Base-by-base conservation (phyloP, 2,329 filamentous ascomycete genomes). In the Trichoderma oligosporum region DNA sequence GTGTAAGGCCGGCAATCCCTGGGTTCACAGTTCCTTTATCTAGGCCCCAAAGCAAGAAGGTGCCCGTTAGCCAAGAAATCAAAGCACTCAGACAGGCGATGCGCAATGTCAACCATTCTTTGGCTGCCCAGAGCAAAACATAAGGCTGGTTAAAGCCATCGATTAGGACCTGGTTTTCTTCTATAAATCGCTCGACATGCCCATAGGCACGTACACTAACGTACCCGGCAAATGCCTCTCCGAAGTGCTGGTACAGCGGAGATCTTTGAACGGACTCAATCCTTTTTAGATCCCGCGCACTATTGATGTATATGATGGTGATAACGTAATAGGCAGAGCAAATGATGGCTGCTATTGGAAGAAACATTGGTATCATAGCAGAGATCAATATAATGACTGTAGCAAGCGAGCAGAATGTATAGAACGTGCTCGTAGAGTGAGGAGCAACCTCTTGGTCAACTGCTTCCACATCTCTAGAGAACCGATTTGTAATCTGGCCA, bases 391-490 rank as follows among this genome's bases (percentile, higher is more conserved):
- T 79, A 72, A 83, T 80, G 59, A 25, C 39, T 25, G 39, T 42
- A 42, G 39, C 39, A 42, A 42, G 39, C 9, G 20, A 42, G 24
- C 39, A 42, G 20, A 42, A 42, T 24, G 39, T 44, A 25, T 44
- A 16, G n/a, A 44, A 44, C 7, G 39, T 27, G 39, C 22, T 44
- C 7, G 4, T 44, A n/a, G 39, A 44, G 39, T 44, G 39, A 16
- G 39, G 39, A 24, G 39, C 39, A 83, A 96, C 87, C 71, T 95
- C 90, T 70, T 96, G 91, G 65, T 96, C 91, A 33, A 96, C 79
- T n/a, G 89, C 84, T 69, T 96, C 90, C 16, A 96, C 82, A 69
- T 96, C 91, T 71, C 95, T 96, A 66, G 90, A 95, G 73, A 96
- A 96, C 20, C 91, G 83, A 71, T 96, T 96, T 84, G 95, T 96